Evolutionary conservation across 2,329 filamentous ascomycete species (phyloP), one percentile per base, ranked within the genome.

Genomic region (Aspergillus glaucus): DNA sequence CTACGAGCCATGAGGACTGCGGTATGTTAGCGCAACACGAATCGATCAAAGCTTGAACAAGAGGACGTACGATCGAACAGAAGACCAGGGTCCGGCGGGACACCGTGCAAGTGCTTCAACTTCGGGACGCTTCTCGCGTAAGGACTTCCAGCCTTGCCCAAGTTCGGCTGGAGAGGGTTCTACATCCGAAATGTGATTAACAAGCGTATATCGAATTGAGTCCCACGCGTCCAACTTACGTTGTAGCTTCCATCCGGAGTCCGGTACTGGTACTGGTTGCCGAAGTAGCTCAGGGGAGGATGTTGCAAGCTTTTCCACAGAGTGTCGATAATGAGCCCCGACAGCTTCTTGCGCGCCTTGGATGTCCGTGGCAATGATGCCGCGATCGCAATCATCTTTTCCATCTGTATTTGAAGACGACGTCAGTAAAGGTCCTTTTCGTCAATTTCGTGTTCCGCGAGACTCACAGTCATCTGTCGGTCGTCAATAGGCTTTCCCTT

Each of bases 401-500:
- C 49, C 45, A 50, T 50, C 49, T 50, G 26, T 36, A 37, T 28
- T 10, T 7, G 26, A 28, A 28, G 26, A 9, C 14, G 14, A 37
- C 34, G 15, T 37, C 8, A 28, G 34, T 37, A 17, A 17, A 17
- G 1, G 14, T 15, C 15, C n/a, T 8, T 12, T 9, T 19, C 15
- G 37, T 9, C 15, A 6, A 15, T 14, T 28, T 39, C 7, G 24
- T 12, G 7, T 15, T 32, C 32, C 24, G 15, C 14, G 22, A 30
- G 21, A 46, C 48, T 50, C 37, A 50, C 48, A 30, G 37, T 40
- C 37, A 50, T 43, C 2, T 50, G 24, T 10, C 50, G 43, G 21
- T 52, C 50, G 43, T 52, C 42, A 21, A 52, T 46, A 28, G 47
- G 50, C 24, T 50, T 52, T 14, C 47, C 50, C 32, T 49, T 46